These are phyloP conservation scores for Aschersonia sp. DNA, from an alignment of 2,329 filamentous ascomycete species.

Conservation along the genomic window DNA sequence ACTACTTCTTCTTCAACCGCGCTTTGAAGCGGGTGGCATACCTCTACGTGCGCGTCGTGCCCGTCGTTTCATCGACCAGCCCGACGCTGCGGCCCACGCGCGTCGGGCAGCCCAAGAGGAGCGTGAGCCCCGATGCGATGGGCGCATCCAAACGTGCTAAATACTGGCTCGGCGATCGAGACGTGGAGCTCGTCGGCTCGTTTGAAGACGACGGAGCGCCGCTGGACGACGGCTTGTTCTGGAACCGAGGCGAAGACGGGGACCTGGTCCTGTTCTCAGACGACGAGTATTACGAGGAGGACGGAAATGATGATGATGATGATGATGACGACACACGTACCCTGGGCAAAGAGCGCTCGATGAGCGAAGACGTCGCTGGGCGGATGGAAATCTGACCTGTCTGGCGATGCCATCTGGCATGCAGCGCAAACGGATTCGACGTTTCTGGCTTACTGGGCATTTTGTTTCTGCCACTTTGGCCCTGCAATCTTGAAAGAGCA, in stretches of 20 bases:
- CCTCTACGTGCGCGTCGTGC: slow-evolving; percentile 81
- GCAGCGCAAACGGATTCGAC: too few relatives aligned
- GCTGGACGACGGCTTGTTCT: slow-evolving; percentile 35
- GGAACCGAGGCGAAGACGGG: slow-evolving; percentile 44
- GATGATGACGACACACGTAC: slow-evolving; percentile 27
- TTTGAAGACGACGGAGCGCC: slow-evolving; percentile 32
- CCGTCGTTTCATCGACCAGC: slow-evolving; percentile 51
- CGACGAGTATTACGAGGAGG: slow-evolving; percentile 24
- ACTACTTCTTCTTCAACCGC: slow-evolving; percentile 98
- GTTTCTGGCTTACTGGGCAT: too few relatives aligned
- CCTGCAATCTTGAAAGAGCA: too few relatives aligned
- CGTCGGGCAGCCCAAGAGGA: slow-evolving; percentile 12
- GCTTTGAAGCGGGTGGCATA: slow-evolving; percentile 85
- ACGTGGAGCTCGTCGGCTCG: slow-evolving; percentile 30
- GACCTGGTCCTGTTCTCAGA: slow-evolving; percentile 39
- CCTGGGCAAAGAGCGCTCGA: slow-evolving; percentile 32
- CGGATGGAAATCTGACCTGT: slow-evolving; percentile 44
- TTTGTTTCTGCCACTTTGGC: too few relatives aligned
- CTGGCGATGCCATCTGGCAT: not conserved
- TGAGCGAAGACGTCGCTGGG: slow-evolving; percentile 49
- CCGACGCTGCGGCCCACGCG: slow-evolving; percentile 28
- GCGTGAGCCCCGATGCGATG: slow-evolving; percentile 17
- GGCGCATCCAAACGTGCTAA: slow-evolving; percentile 54
- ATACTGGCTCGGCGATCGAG: slow-evolving; percentile 71
- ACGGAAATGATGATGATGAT: slow-evolving; percentile 25